A percentile compares a stretch with the other conserved stretches of the same genome.
phyloP scores from a whole-genome alignment of 73 alveolate species.

The Paramecium primaurelia region DNA sequence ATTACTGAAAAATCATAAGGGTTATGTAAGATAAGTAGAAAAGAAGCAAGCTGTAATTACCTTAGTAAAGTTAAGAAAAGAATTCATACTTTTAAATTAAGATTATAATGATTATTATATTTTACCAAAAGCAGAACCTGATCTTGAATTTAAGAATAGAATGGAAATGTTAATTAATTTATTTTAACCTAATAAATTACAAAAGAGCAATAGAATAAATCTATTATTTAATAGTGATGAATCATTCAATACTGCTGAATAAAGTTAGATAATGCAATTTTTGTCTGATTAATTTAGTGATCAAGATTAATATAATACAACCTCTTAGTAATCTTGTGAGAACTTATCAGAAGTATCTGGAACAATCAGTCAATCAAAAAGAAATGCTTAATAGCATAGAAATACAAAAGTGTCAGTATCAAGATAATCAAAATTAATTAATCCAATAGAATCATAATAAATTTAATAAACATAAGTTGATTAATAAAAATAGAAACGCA shows the following conservation, averaged over 20 bases:
- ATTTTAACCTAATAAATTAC: background rate
- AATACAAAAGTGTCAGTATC: background rate
- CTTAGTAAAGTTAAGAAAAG: background rate
- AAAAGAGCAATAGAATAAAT: background rate
- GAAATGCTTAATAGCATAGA: background rate
- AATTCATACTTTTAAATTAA: background rate
- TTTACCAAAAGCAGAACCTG: background rate
- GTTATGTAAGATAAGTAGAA: constrained; percentile 27
- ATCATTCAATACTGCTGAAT: background rate
- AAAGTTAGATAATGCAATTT: background rate
- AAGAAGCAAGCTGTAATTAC: background rate
- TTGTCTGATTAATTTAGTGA: background rate
- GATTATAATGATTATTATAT: constrained; percentile 41
- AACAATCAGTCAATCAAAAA: background rate
- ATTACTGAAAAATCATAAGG: background rate
- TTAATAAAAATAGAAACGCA: background rate
- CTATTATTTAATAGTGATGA: background rate
- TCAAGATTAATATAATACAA: background rate
- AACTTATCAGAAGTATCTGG: background rate
- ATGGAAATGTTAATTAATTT: background rate
- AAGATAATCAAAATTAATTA: background rate
- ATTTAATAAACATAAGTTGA: background rate
- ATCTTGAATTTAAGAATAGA: background rate
- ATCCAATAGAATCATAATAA: background rate
- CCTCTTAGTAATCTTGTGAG: background rate